Base-by-base conservation (phyloP, 345 rosid genomes). In the Hibiscus tridactylites region DNA sequence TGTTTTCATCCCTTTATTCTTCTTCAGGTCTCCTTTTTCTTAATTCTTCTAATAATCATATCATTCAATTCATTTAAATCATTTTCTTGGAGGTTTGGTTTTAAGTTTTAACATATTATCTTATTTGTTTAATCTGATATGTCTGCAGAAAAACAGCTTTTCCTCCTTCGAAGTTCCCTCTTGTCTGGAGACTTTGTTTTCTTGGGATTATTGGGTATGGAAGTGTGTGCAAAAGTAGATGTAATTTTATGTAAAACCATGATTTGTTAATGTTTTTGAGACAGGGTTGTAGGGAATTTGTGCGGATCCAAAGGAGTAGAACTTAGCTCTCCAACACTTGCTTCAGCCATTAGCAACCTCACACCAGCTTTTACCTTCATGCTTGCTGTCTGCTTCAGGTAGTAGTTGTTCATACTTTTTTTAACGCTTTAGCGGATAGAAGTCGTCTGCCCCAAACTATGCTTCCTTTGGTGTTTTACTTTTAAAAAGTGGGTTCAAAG, bases 1-100 rank as follows among this genome's bases (percentile, higher is more conserved):
- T 47, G 54, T 57, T 11, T 35, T 78, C 44, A 62, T 81, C 65
- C 84, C 79, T 24, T 67, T 70, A n/a, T 21, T 74, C 16, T 44
- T 75, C 66, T 75, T 49, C 42, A 71, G 81, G 81, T 49, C 49
- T 44, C 49, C 12, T 2, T 44, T 44, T 44, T 44, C 13, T 21
- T 21, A 21, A 21, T 44, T 44, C 13, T 46, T 46, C 1, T 2
- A 9, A 11, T 3, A 46, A 0, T 21, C n/a, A n/a, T n/a, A n/a
- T n/a, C n/a, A n/a, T n/a, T n/a, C n/a, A n/a, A n/a, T n/a, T n/a
- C n/a, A n/a, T n/a, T n/a, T n/a, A n/a, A n/a, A n/a, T n/a, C 24
- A 3, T 46, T 46, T 46, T 9, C 33, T 31, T 21, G 24, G 24
- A 21, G 24, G 24, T 31, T 31, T 31, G 33, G 0, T 31, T 3